Conservation (phyloP, 257 asterid species). For the Nicotiana noctiflora region DNA sequence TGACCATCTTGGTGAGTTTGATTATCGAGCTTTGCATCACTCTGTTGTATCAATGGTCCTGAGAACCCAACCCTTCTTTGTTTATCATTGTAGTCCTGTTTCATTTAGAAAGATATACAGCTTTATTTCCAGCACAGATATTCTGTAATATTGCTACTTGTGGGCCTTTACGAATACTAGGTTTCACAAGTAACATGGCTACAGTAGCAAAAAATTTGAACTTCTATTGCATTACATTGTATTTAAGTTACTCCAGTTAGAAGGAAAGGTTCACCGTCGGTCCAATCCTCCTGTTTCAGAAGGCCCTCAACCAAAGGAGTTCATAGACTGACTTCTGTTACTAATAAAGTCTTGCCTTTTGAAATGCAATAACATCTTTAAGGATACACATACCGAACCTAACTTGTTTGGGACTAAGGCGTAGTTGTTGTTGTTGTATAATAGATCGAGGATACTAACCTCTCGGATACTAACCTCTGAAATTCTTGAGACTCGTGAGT, state of each 20-base stretch:
- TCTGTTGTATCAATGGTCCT: slow-evolving; percentile 41
- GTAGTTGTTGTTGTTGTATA: not conserved
- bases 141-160: not conserved
- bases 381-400: no score
- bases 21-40: slow-evolving; percentile 26
- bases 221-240: not conserved
- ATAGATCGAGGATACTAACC: slow-evolving; percentile 6
- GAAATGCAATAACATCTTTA: not conserved
- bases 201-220: not conserved
- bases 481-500: not conserved
- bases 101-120: not conserved
- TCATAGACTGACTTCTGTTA: not conserved
- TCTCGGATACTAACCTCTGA: no score
- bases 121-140: not conserved
- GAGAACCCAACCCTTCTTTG: slow-evolving; percentile 38
- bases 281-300: not conserved
- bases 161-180: not conserved
- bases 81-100: slow-evolving; percentile 37
- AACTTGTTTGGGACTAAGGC: no score
- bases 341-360: not conserved
- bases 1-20: slow-evolving; percentile 29
- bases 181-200: not conserved
- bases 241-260: not conserved
- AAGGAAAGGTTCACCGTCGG: not conserved
- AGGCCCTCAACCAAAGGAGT: not conserved